phyloP scores from a whole-genome alignment of 768 basidiomycete species.

The Chiua virens region DNA sequence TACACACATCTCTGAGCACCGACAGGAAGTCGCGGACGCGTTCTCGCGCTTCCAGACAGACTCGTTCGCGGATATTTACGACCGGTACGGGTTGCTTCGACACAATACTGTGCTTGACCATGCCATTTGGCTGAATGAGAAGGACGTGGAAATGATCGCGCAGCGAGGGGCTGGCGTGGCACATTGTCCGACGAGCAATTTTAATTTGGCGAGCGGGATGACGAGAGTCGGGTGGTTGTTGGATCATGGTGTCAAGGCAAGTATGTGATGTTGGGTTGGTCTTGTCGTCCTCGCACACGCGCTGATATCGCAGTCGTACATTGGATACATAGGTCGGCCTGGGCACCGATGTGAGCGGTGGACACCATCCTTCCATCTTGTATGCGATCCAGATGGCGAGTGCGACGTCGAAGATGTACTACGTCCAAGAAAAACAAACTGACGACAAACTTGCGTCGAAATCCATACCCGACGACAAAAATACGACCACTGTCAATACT shows the following conservation, averaged over 20 bases:
- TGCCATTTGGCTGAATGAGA: slow-evolving; percentile 70
- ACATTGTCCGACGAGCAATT: slow-evolving; percentile 93
- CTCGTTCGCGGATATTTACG: slow-evolving; percentile 80
- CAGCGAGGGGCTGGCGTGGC: slow-evolving; percentile 68
- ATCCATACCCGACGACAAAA: no score
- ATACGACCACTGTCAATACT: background rate
- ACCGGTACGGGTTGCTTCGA: slow-evolving; percentile 67
- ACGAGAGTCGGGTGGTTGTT: slow-evolving; percentile 74
- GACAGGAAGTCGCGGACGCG: slow-evolving; percentile 62
- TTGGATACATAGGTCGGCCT: no score
- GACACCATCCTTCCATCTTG: no score
- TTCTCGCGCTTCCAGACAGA: slow-evolving; percentile 62
- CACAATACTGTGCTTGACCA: slow-evolving; percentile 84
- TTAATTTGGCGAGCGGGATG: slow-evolving; percentile 83
- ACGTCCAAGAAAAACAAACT: no score
- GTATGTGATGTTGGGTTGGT: slow-evolving; percentile 33
- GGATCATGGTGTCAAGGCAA: slow-evolving; percentile 82
- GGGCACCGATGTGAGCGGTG: no score
- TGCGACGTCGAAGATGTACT: no score
- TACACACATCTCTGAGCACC: slow-evolving; percentile 90
- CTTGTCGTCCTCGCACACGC: background rate
- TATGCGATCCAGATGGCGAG: no score
- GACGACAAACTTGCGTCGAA: no score
- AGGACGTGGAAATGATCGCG: slow-evolving; percentile 71
- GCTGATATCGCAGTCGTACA: no score